Percentiles rank a stretch among this genome's conserved stretches.
Conservation (phyloP, 768 basidiomycete genomes). For the Imleria badia region DNA sequence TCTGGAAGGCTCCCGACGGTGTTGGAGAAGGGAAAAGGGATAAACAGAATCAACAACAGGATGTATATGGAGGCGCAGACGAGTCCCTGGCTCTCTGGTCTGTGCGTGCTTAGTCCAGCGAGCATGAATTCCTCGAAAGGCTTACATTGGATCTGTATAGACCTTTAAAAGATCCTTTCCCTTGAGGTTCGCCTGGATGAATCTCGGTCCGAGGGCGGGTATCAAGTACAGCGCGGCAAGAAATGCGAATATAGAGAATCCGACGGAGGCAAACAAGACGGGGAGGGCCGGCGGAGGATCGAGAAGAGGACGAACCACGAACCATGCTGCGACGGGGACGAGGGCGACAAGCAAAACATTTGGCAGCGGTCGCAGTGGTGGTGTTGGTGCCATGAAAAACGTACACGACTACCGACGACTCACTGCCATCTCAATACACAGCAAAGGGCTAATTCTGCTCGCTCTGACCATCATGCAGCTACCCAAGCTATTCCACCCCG, state of each 20-base stretch:
- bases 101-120: conserved; percentile 31
- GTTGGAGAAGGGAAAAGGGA: conserved; percentile 91
- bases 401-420: too few species aligned
- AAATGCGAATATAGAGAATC: conserved; percentile 81
- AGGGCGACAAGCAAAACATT: conserved; percentile 54
- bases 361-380: conserved; percentile 49
- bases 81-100: conserved; percentile 93
- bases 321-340: conserved; percentile 70
- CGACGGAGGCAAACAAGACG: conserved; percentile 73
- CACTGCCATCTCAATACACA: too few species aligned
- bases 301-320: conserved; percentile 68
- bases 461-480: conserved; percentile 7
- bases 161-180: conserved; percentile 90
- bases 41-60: conserved; percentile 83
- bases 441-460: too few species aligned
- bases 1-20: conserved; percentile 50
- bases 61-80: conserved; percentile 90
- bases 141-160: conserved; percentile 66
- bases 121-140: too few species aligned
- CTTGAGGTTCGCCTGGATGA: conserved; percentile 77
- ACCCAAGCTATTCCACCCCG: conserved; percentile 40
- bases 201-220: conserved; percentile 78
- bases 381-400: conserved; percentile 9
- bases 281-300: conserved; percentile 70
- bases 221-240: conserved; percentile 73